Conservation (phyloP, 2,329 filamentous ascomycete species). For the Hymenoscyphus infarciens region DNA sequence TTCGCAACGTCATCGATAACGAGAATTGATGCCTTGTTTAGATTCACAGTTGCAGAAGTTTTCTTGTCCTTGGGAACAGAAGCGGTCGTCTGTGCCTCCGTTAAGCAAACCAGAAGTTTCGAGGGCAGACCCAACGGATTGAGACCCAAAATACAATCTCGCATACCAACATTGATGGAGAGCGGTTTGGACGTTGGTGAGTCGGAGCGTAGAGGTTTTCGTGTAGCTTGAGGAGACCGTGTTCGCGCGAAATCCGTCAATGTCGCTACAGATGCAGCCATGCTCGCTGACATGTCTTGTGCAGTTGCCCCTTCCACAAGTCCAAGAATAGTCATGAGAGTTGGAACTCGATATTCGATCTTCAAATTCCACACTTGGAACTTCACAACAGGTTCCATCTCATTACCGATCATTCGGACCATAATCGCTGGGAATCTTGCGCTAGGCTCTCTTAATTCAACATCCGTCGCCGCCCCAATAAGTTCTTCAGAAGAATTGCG, state of each 20-base stretch:
- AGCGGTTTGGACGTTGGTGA: constrained; percentile 49
- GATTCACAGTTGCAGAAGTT: constrained; percentile 60
- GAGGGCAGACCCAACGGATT: constrained; percentile 74
- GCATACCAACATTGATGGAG: constrained; percentile 69
- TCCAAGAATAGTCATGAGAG: constrained; percentile 74
- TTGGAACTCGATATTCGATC: constrained; percentile 85
- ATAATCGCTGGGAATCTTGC: constrained; percentile 67
- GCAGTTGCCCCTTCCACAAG: constrained; percentile 63
- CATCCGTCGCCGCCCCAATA: constrained; percentile 50
- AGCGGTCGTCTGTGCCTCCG: constrained; percentile 70
- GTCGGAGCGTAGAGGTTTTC: constrained; percentile 11
- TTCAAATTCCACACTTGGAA: constrained; percentile 80
- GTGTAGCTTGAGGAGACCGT: constrained; percentile 26
- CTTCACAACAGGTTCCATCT: constrained; percentile 88
- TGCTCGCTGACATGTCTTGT: constrained; percentile 69
- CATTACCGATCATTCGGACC: constrained; percentile 86
- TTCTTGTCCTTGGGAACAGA: constrained; percentile 62
- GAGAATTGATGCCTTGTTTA: constrained; percentile 79
- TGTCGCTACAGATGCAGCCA: constrained; percentile 77
- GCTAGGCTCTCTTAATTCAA: constrained; percentile 28
- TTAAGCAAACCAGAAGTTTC: constrained; percentile 75
- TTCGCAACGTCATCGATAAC: constrained; percentile 71
- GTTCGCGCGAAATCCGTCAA: constrained; percentile 62
- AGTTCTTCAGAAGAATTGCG: constrained; percentile 70
- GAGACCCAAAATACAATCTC: constrained; percentile 78